Percentiles rank a stretch among this genome's conserved stretches.
These are phyloP conservation scores for Plicaturopsis crispa DNA, from an alignment of 768 basidiomycete genomes.

Conservation along the genomic window DNA sequence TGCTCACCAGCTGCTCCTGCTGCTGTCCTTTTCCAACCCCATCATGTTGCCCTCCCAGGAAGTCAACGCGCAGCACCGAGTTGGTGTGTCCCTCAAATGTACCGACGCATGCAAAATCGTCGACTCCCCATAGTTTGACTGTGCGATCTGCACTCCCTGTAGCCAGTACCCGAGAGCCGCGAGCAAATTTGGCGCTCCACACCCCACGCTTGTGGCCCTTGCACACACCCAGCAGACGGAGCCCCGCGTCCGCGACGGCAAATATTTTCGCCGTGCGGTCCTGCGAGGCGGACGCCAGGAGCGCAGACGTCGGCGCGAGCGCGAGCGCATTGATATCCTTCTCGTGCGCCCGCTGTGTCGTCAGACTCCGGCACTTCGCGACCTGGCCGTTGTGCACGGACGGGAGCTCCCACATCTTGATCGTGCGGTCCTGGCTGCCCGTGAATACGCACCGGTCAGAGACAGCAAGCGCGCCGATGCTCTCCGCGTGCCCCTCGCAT, in stretches of 20 bases:
- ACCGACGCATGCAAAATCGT: conserved; percentile 89
- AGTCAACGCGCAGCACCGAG: conserved; percentile 90
- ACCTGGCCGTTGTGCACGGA: conserved; percentile 27
- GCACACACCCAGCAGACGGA: conserved; percentile 77
- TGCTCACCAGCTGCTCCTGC: conserved; percentile 81
- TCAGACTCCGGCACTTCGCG: conserved; percentile 63
- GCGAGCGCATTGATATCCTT: conserved; percentile 99
- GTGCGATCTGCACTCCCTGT: conserved; percentile 96
- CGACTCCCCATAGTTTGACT: conserved; percentile 88
- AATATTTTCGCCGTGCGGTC: conserved; percentile 93
- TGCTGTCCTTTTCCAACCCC: too few relatives aligned
- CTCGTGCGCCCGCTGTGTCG: conserved; percentile 89
- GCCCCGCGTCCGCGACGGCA: conserved; percentile 64
- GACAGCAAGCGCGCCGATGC: conserved; percentile 84
- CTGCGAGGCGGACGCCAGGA: conserved; percentile 92
- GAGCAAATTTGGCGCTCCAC: conserved; percentile 89
- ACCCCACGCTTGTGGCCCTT: conserved; percentile 97
- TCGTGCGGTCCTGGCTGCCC: conserved; percentile 93
- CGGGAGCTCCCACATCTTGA: conserved; percentile 97
- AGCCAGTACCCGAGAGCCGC: conserved; percentile 75
- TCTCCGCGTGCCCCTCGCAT: conserved; percentile 93
- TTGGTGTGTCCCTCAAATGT: conserved; percentile 99
- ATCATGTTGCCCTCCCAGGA: too few relatives aligned
- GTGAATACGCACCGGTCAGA: conserved; percentile 88
- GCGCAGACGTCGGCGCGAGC: conserved; percentile 78